Percentiles rank a stretch among this genome's conserved stretches.
These are phyloP conservation scores for Haematococcus lacustris DNA, from an alignment of 139 green algal genomes.

Conservation along the genomic window DNA sequence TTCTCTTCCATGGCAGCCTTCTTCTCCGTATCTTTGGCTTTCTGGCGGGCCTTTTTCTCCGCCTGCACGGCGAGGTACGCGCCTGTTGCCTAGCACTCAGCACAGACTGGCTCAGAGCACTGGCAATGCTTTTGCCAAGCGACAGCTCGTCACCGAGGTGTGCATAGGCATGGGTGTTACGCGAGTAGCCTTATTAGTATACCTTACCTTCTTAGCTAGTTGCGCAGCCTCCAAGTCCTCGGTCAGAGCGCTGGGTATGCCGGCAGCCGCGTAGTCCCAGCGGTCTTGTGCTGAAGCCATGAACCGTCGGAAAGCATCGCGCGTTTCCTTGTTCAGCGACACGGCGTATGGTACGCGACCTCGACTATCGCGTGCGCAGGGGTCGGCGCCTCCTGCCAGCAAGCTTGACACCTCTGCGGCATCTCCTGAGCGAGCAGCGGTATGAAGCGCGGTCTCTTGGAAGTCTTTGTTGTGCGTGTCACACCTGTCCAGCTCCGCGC, in stretches of 20 bases:
- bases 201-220: slow-evolving; percentile 42
- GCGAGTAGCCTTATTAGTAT: no score
- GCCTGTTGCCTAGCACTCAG: no score
- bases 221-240: slow-evolving; percentile 59
- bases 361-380: slow-evolving; percentile 26
- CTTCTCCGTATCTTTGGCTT: slow-evolving; percentile 57
- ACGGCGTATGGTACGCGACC: slow-evolving; percentile 58
- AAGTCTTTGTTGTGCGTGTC: neutral
- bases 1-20: slow-evolving; percentile 24
- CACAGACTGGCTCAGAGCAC: no score
- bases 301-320: slow-evolving; percentile 63
- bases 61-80: no score
- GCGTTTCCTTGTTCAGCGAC: slow-evolving; percentile 49
- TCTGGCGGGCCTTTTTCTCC: slow-evolving; percentile 59
- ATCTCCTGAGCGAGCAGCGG: slow-evolving; percentile 36
- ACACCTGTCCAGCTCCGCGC: neutral
- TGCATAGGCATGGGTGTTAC: no score
- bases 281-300: slow-evolving; percentile 39
- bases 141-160: no score
- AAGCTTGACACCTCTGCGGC: slow-evolving; percentile 36
- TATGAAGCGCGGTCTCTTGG: slow-evolving; percentile 26
- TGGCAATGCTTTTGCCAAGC: no score
- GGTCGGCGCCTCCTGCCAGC: slow-evolving; percentile 35
- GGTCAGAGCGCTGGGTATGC: slow-evolving; percentile 61
- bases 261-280: slow-evolving; percentile 57